Evolutionary conservation across 2,329 filamentous ascomycete species (phyloP), one percentile per base, ranked within the genome.

Genomic region (Fusarium subtropicale): DNA sequence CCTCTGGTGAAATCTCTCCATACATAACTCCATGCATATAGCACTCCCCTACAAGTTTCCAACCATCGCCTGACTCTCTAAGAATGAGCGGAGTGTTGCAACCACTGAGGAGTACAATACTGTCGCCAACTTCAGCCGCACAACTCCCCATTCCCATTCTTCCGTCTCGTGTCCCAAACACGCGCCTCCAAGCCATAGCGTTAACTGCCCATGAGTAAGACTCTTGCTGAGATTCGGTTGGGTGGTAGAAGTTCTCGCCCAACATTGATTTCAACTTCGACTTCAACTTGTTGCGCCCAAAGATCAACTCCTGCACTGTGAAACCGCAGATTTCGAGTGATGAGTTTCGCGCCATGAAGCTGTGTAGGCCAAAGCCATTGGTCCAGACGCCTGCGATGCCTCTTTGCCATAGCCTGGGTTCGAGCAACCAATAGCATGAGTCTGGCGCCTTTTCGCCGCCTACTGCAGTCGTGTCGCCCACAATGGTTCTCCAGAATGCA

Each of bases 21-120:
- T 66, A 62, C 63, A 66, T 66, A 5, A 56, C 22, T 0, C 63
- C 62, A 2, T 66, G 63, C 5, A 47, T 8, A 55, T 66, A 66
- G 7, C 61, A 66, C 1, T 66, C 63, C 0, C 63, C 63, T 1
- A 66, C 7, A 1, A 66, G 24, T 0, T 7, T 36, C 63, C 63
- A 66, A 0, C 13, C 48, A 0, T 20, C 5, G 0, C 13, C 26
- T 0, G 13, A 13, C 2, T 39, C 16, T 31, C 63, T 34, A 0
- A 66, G 15, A 2, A 66, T 13, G 1, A 66, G 26, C 0, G 63
- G 63, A 2, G 63, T 66, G 2, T 30, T 30, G 0, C 63, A 66
- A 0, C 63, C 63, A 0, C 13, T 12, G 1, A 66, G 3, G 0
- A 66, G 1, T 4, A 28, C 9, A 6, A 66, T 16, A 0, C 1